phyloP scores from a whole-genome alignment of 2,329 filamentous ascomycete genomes.

The Epichloe bromicola region DNA sequence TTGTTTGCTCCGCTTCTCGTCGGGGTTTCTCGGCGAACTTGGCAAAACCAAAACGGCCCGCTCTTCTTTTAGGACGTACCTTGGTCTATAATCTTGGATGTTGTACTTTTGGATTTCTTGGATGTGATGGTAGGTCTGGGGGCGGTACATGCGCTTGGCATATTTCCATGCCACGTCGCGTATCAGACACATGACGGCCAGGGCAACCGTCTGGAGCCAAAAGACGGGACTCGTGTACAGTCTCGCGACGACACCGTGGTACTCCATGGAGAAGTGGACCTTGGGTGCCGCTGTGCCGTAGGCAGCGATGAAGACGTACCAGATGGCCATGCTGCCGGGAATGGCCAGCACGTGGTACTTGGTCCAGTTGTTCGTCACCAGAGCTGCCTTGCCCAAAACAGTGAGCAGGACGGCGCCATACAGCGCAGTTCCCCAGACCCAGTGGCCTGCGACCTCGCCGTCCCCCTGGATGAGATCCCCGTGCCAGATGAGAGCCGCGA shows the following conservation, averaged over 20 bases:
- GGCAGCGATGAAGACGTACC: slow-evolving; percentile 78
- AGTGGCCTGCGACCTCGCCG: slow-evolving; percentile 78
- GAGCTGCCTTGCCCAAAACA: slow-evolving; percentile 83
- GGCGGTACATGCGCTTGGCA: slow-evolving; percentile 90
- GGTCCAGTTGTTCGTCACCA: slow-evolving; percentile 97
- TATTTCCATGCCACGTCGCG: slow-evolving; percentile 97
- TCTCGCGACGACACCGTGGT: slow-evolving; percentile 67
- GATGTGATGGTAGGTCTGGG: slow-evolving; percentile 92
- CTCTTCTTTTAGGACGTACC: slow-evolving; percentile 38
- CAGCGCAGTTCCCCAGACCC: slow-evolving; percentile 93
- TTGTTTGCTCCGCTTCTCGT: too few relatives aligned
- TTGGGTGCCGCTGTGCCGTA: slow-evolving; percentile 81
- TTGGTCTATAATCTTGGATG: slow-evolving; percentile 93
- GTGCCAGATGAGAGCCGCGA: slow-evolving; percentile 68
- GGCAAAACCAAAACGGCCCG: too few relatives aligned
- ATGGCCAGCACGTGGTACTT: slow-evolving; percentile 96
- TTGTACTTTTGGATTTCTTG: slow-evolving; percentile 99
- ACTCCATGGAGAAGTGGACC: slow-evolving; percentile 69
- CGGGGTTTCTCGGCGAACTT: too few relatives aligned
- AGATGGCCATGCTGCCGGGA: slow-evolving; percentile 81
- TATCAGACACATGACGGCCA: slow-evolving; percentile 70
- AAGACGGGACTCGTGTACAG: slow-evolving; percentile 75
- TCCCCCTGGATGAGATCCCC: slow-evolving; percentile 65
- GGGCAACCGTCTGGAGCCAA: slow-evolving; percentile 75
- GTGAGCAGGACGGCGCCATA: slow-evolving; percentile 92